phyloP scores from a whole-genome alignment of 192 early-diverging fungal genomes.

The Cladochytrium replicatum region DNA sequence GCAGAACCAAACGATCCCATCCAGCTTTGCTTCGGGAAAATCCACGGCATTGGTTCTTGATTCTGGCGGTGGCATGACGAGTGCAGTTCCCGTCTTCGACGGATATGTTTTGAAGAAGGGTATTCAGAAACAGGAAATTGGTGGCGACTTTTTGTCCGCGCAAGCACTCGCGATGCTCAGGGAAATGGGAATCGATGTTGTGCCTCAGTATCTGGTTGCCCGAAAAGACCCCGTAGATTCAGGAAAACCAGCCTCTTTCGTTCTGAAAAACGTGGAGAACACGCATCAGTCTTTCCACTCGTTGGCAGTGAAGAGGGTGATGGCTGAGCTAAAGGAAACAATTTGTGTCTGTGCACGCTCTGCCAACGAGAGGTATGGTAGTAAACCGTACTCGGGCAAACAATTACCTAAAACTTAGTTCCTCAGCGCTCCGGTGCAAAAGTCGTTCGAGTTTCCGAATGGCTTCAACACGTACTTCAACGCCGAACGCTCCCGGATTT shows the following conservation, averaged over 20 bases:
- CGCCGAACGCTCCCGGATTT: constrained; percentile 63
- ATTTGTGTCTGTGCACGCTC: constrained; percentile 64
- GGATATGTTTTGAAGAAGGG: constrained; percentile 93
- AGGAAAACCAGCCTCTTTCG: constrained; percentile 44
- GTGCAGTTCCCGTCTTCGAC: constrained; percentile 92
- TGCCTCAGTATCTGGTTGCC: constrained; percentile 75
- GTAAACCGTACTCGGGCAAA: background rate
- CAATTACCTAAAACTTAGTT: background rate
- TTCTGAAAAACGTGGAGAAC: constrained; percentile 40
- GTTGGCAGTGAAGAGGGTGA: constrained; percentile 62
- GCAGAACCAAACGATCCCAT: constrained; percentile 7
- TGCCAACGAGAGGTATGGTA: constrained; percentile 59
- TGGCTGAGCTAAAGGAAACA: constrained; percentile 92
- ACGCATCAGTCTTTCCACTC: constrained; percentile 60
- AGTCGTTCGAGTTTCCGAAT: constrained; percentile 90
- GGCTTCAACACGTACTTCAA: constrained; percentile 84
- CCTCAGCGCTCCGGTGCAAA: constrained; percentile 56
- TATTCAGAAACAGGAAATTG: constrained; percentile 59
- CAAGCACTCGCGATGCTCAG: constrained; percentile 58
- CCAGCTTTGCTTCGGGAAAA: constrained; percentile 64
- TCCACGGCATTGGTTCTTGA: constrained; percentile 86
- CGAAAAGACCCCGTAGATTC: constrained; percentile 66
- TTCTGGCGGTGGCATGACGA: constrained; percentile 79
- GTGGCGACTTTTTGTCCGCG: constrained; percentile 71
- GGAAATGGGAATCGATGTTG: constrained; percentile 44